Evolutionary conservation across 306 rosid species (phyloP), one percentile per base, ranked within the genome.

Genomic region (Casuarina equisetifolia): DNA sequence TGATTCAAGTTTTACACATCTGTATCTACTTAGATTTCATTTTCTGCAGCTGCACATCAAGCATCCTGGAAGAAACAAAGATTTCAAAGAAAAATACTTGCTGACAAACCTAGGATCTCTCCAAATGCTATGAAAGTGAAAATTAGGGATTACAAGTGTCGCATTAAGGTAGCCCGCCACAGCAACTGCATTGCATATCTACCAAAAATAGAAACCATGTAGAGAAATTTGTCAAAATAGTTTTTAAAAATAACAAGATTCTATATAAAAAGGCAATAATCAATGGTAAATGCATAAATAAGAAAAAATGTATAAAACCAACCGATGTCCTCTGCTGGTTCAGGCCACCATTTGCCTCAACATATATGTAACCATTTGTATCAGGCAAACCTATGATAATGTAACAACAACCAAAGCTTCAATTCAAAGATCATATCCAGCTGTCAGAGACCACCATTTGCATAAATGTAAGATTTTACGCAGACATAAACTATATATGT

Each of bases 171-270:
- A 92, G 57, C 97, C 99, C 25, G 97, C 99, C 76, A 95, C 97
- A 16, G 99, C 97, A 84, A 91, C 99, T 2, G 99, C 99, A 84
- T 95, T 95, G 96, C 99, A 95, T 70, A 95, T 85, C 98, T 94
- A 71, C 71, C 50, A 84, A 72, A 51, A 77, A 79, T 55, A 58
- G 78, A 52, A 87, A 80, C 49, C 73, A 80, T 63, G 76, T 53
- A 75, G 61, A 48, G 51, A 69, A 73, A 51, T 46, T 8, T 72
- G 82, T 83, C 74, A 76, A 81, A 25, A 79, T 38, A 49, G 80
- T 46, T 58, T 32, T 58, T 75, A 70, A 70, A 74, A 70, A 74
- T 49, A 51, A 76, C 75, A 64, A 40, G 70, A 78, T 75, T 57
- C 74, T 48, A 42, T 55, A 75, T 70, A 46, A 36, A 72, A 61